Percentiles rank a stretch among this genome's conserved stretches.
Conservation (phyloP, 805 yeast genomes). For the Saturnispora mendoncae region DNA sequence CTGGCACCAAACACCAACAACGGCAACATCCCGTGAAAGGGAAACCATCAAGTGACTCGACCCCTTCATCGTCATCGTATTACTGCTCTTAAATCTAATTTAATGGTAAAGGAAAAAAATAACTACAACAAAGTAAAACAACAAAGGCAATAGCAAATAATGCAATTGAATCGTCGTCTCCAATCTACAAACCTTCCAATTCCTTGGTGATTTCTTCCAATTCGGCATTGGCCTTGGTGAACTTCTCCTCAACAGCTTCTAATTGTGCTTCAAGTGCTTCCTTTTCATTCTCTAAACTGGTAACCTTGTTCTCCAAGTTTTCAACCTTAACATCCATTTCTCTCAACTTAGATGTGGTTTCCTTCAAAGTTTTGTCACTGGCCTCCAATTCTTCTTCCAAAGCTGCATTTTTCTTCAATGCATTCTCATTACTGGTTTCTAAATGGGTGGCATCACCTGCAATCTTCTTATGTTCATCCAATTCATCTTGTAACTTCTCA, state of each 20-base stretch:
- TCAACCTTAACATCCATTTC: conserved; percentile 95
- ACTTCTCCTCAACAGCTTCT: conserved; percentile 79
- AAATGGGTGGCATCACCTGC: conserved; percentile 88
- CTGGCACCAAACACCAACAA: conserved; percentile 7
- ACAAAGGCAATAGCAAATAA: background rate
- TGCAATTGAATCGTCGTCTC: background rate
- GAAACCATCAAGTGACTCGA: background rate
- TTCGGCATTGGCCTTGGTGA: conserved; percentile 80
- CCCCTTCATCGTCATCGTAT: conserved; percentile 1
- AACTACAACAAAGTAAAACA: background rate
- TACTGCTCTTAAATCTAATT: background rate
- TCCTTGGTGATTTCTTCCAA: conserved; percentile 95
- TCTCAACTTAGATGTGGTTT: conserved; percentile 87
- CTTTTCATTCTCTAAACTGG: conserved; percentile 86
- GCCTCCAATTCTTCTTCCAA: conserved; percentile 88
- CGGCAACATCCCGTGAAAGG: conserved; percentile 3
- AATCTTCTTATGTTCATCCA: conserved; percentile 68
- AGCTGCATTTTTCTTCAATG: conserved; percentile 79
- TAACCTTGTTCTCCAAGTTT: conserved; percentile 88
- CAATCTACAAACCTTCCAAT: conserved; percentile 60
- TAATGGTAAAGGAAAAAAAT: background rate
- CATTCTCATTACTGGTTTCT: conserved; percentile 83
- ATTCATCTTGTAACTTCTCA: conserved; percentile 68
- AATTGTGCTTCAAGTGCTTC: conserved; percentile 83
- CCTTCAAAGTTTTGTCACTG: conserved; percentile 84